phyloP scores from a whole-genome alignment of 2,329 filamentous ascomycete species.

The Endoconidiophora polonica region DNA sequence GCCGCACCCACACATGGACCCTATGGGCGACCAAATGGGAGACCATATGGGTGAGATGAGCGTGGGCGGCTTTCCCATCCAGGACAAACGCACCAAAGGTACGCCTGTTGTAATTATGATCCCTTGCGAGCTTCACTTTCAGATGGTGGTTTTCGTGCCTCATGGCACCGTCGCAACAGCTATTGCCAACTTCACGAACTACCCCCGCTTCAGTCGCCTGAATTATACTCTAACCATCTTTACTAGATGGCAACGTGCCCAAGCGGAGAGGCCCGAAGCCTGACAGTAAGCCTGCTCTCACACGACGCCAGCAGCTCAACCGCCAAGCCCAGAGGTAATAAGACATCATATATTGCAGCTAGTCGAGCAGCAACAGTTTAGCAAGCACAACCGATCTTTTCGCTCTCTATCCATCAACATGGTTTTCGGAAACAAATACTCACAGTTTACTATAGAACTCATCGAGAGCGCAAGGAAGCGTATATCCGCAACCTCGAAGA shows the following conservation, averaged over 20 bases:
- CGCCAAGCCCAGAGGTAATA: slow-evolving; percentile 80
- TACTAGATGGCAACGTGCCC: slow-evolving; percentile 56
- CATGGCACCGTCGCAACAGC: too few species aligned
- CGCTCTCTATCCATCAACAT: not conserved
- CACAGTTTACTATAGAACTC: slow-evolving; percentile 47
- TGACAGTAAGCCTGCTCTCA: slow-evolving; percentile 87
- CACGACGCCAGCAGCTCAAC: slow-evolving; percentile 82
- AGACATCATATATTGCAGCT: not conserved
- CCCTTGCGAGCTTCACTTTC: too few species aligned
- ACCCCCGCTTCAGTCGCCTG: not conserved
- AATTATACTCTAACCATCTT: not conserved
- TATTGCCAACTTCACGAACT: too few species aligned
- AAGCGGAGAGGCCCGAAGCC: slow-evolving; percentile 92
- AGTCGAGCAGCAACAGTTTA: not conserved
- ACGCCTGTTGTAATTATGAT: not conserved
- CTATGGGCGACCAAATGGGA: too few species aligned
- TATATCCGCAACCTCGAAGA: slow-evolving; percentile 91
- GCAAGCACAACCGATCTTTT: not conserved
- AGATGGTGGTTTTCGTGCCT: too few species aligned
- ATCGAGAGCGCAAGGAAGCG: slow-evolving; percentile 88
- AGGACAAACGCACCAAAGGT: slow-evolving; percentile 12
- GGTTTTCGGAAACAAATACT: not conserved
- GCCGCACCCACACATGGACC: too few species aligned
- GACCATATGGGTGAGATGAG: not conserved
- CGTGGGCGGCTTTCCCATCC: not conserved